Base-by-base conservation (phyloP, 2,329 filamentous ascomycete genomes). In the Fusarium kyushuense region DNA sequence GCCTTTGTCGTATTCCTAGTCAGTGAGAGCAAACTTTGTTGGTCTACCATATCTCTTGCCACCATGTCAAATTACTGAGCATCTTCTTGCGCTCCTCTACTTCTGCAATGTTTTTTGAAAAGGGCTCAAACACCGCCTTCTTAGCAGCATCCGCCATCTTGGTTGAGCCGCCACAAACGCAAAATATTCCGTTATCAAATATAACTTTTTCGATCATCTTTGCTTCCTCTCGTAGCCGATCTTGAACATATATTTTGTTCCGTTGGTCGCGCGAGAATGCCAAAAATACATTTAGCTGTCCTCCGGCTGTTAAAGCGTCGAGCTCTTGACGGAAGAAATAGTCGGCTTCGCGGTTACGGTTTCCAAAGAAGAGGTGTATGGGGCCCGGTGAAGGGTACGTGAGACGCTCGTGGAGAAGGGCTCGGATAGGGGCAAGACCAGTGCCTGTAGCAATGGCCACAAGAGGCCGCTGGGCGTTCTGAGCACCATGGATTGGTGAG, bases 381-480 rank as follows among this genome's bases (percentile, higher is more conserved):
- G 82, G 80, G 6, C 81, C 72, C 9, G 63, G 51, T 4, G 56
- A 29, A 17, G 67, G 46, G 27, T 78, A 67, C 0, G 74, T 72
- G 41, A 77, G 74, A n/a, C 93, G 90, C 70, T 96, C 90, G 76
- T 91, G 90, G n/a, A 96, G 84, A 70, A 97, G 84, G 6, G 91
- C 88, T 5, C 94, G 89, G 73, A 97, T 89, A 0, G 95, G 94
- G 1, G 94, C 95, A 32, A 97, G 83, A 9, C 94, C 94, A 0
- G 94, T 97, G 4, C 94, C 94, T 0, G 94, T 92, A 2, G 90
- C 93, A 54, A 97, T 87, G 74, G 94, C 88, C 33, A 97, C 82
- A 10, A 94, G 85, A 0, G 94, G 91, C 2, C 80, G 78, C 32
- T 68, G 72, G 42, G 77, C 75, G 25, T 79, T 76, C 19, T 72